phyloP scores from a whole-genome alignment of 345 rosid species.

The Anastatica hierochuntica region DNA sequence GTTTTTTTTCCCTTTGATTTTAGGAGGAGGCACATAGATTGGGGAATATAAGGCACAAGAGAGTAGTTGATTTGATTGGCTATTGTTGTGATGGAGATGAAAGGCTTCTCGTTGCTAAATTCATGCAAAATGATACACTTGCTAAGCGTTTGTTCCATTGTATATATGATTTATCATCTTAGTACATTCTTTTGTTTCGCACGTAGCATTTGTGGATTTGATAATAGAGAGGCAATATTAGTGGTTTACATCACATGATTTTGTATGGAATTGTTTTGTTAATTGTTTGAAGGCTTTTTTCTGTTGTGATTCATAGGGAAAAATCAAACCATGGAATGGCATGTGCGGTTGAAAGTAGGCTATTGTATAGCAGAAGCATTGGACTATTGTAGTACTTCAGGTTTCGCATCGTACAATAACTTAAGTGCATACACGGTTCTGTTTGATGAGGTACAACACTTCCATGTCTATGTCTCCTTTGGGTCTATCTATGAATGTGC shows the following conservation, averaged over 20 bases:
- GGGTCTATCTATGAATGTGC: background rate
- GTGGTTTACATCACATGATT: background rate
- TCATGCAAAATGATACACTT: conserved; percentile 77
- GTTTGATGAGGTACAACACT: conserved; percentile 54
- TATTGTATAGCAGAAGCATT: conserved; percentile 65
- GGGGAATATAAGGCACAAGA: conserved; percentile 58
- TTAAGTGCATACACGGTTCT: conserved; percentile 75
- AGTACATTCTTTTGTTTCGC: background rate
- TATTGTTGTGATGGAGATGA: conserved; percentile 87
- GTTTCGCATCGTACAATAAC: conserved; percentile 64
- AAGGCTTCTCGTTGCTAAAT: conserved; percentile 76
- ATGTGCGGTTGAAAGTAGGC: conserved; percentile 67
- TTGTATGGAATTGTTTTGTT: background rate
- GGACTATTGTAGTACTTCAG: conserved; percentile 54
- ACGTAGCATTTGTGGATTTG: background rate
- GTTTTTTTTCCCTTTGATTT: background rate
- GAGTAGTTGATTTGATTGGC: conserved; percentile 77
- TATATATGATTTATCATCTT: conserved; percentile 29
- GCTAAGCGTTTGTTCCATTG: conserved; percentile 80
- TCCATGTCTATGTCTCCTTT: background rate
- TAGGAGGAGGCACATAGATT: conserved; percentile 85
- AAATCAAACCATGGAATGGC: conserved; percentile 72
- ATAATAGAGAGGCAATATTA: background rate
- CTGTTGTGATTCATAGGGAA: conserved; percentile 43
- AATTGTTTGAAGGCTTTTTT: background rate